Evolutionary conservation across 306 rosid species (phyloP), one percentile per base, ranked within the genome.

Genomic region (Neltuma alba): DNA sequence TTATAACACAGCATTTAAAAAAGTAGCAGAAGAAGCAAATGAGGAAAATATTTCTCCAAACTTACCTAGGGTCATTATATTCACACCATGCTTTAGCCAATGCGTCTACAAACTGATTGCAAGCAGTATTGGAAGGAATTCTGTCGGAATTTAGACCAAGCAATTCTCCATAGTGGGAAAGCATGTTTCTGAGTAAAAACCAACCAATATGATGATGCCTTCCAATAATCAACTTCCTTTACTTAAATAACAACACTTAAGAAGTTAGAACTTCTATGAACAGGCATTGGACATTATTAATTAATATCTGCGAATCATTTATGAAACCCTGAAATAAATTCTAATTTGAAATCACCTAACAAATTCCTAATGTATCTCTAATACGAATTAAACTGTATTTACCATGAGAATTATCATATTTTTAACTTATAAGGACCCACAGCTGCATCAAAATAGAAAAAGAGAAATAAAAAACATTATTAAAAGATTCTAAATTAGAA

Each of bases 1-100:
- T 40, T 67, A 72, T 50, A 78, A 55, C 66, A 72, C 15, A 54
- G 61, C 57, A 58, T 23, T 68, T 34, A 60, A 75, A 52, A 79
- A 82, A 45, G 76, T 60, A 78, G 62, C 63, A 68, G 13, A 60
- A 60, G 45, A 72, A 50, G 57, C 76, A 77, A 82, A 61, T 31
- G 72, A 71, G 76, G 69, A 82, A 14, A 0, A 20, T 42, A 37
- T 67, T 84, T 68, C 37, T 85, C 48, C 63, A 58, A 34, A 64
- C 91, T 75, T 76, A 95, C 99, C 92, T 89, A 38, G 96, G 91
- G 61, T 89, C 88, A 75, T 93, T 87, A 88, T 85, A 86, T 81
- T 92, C 99, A 20, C 67, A 78, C 99, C 99, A 95, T 82, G 99
- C 97, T 85, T 86, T 90, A 75, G 98, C 98, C 83, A 95, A 83